Evolutionary conservation across 805 yeast genomes (phyloP).

Genomic region (Ogataea polymorpha): DNA sequence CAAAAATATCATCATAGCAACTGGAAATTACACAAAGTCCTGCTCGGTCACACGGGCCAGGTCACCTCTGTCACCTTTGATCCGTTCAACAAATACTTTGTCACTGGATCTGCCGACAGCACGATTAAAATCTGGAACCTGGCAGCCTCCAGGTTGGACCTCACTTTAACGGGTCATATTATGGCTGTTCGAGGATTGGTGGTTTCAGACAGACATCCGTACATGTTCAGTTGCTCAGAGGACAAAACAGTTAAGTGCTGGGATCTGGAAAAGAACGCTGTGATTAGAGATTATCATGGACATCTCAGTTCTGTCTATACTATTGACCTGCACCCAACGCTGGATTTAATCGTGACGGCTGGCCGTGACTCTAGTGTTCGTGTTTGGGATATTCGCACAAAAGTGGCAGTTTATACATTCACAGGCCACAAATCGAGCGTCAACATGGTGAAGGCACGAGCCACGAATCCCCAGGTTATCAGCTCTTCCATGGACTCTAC

Average conservation of each 20-base stretch:
- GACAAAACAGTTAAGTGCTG: constrained; percentile 92
- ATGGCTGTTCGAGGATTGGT: constrained; percentile 82
- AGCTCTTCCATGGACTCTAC: constrained; percentile 84
- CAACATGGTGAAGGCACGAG: constrained; percentile 62
- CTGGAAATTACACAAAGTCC: constrained; percentile 71
- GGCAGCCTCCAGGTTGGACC: constrained; percentile 62
- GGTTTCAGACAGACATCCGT: constrained; percentile 75
- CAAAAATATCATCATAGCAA: constrained; percentile 47
- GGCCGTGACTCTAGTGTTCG: constrained; percentile 85
- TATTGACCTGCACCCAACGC: constrained; percentile 80
- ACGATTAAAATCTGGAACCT: constrained; percentile 92
- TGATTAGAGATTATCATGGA: constrained; percentile 87
- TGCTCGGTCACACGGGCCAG: constrained; percentile 93
- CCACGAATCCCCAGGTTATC: constrained; percentile 80
- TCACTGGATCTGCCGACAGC: constrained; percentile 84
- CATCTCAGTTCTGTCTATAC: constrained; percentile 88
- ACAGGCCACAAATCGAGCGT: constrained; percentile 81
- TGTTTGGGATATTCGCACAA: constrained; percentile 91
- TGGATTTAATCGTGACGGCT: constrained; percentile 80
- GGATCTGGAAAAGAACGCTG: constrained; percentile 86
- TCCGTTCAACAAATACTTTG: constrained; percentile 88
- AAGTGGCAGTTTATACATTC: constrained; percentile 69
- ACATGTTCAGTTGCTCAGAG: constrained; percentile 87
- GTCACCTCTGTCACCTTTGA: constrained; percentile 79
- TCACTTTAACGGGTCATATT: constrained; percentile 85